Percentiles rank a stretch among this genome's conserved stretches.
phyloP scores from a whole-genome alignment of 768 basidiomycete species.

The Boletus rubroflammeus region DNA sequence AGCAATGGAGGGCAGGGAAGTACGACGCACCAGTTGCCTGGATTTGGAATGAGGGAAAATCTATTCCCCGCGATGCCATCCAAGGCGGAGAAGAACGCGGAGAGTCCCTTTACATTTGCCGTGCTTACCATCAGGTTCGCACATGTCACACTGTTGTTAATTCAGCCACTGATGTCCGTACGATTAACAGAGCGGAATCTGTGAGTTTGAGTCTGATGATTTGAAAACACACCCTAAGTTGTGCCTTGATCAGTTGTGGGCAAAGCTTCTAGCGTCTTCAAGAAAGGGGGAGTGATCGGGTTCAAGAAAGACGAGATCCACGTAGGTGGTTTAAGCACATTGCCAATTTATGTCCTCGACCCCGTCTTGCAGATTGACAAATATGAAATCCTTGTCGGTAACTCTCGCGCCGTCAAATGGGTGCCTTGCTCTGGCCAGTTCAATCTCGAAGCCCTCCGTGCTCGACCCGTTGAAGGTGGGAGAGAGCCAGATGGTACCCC shows the following conservation, averaged over 20 bases:
- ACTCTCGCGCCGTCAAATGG: constrained; percentile 57
- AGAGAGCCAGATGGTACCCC: constrained; percentile 56
- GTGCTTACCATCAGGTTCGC: constrained; percentile 56
- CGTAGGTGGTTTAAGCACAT: constrained; percentile 33
- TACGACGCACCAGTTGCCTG: constrained; percentile 52
- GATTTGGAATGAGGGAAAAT: constrained; percentile 56
- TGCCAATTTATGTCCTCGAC: not conserved
- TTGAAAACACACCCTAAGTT: not conserved
- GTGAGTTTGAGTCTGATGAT: constrained; percentile 33
- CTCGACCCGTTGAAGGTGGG: constrained; percentile 64
- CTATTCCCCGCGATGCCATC: constrained; percentile 58
- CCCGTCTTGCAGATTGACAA: constrained; percentile 44
- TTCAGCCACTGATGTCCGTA: constrained; percentile 3
- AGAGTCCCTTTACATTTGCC: constrained; percentile 52
- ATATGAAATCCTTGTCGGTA: constrained; percentile 71
- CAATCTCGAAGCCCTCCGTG: constrained; percentile 41
- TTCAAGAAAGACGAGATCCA: constrained; percentile 56
- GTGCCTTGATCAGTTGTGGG: constrained; percentile 49
- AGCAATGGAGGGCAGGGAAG: constrained; percentile 42
- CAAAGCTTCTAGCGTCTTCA: constrained; percentile 55
- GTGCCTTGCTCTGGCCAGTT: constrained; percentile 46
- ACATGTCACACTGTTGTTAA: not conserved
- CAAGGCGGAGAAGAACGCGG: constrained; percentile 52
- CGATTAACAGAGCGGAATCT: constrained; percentile 45
- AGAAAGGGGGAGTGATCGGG: constrained; percentile 64